phyloP scores from a whole-genome alignment of 2,329 filamentous ascomycete species.

The Endoconidiophora polonica region DNA sequence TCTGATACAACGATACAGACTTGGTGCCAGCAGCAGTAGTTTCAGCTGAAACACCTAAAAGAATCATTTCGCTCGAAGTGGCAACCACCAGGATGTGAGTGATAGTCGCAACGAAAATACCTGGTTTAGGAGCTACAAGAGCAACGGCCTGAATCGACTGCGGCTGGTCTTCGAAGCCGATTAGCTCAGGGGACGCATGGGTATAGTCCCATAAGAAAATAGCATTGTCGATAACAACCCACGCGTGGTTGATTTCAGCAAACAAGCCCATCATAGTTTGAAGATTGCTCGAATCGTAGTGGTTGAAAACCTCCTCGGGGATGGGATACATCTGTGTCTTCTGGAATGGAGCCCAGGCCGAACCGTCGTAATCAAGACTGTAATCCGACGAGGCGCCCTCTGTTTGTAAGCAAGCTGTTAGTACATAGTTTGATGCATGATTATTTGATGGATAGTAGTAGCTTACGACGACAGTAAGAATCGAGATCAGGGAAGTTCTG shows the following conservation, averaged over 20 bases:
- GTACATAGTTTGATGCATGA: neutral
- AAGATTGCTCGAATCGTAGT: conserved; percentile 75
- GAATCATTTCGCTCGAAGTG: conserved; percentile 65
- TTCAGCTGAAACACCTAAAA: conserved; percentile 67
- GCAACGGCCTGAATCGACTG: conserved; percentile 85
- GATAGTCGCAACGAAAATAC: conserved; percentile 76
- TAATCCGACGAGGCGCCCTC: conserved; percentile 87
- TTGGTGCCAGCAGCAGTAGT: conserved; percentile 52
- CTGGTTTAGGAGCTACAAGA: conserved; percentile 65
- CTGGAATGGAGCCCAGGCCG: conserved; percentile 78
- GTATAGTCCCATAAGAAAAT: conserved; percentile 98
- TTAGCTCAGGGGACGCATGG: conserved; percentile 72
- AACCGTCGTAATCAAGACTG: conserved; percentile 51
- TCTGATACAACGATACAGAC: conserved; percentile 68
- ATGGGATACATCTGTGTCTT: conserved; percentile 75
- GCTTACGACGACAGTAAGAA: conserved; percentile 72
- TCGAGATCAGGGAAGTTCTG: conserved; percentile 77
- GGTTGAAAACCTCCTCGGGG: conserved; percentile 79
- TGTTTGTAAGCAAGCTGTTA: conserved; percentile 25
- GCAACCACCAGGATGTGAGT: conserved; percentile 80
- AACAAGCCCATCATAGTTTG: conserved; percentile 92
- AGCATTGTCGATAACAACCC: conserved; percentile 89
- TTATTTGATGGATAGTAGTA: neutral
- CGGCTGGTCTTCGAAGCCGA: conserved; percentile 79
- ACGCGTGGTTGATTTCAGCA: conserved; percentile 85